phyloP scores from a whole-genome alignment of 2,329 filamentous ascomycete species.

The Microcyclospora pomicola region DNA sequence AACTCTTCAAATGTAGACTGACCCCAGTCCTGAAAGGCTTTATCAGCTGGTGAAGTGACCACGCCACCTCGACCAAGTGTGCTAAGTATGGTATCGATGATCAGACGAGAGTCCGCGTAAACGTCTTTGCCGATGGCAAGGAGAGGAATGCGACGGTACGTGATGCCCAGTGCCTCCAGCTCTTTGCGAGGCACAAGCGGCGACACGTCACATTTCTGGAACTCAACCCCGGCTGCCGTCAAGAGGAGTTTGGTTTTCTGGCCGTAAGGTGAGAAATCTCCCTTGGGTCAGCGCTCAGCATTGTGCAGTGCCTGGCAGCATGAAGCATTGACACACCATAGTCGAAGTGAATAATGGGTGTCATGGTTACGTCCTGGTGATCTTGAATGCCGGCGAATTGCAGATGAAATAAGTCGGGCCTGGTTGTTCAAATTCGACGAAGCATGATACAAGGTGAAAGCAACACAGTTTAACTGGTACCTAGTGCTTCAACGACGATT shows the following conservation, averaged over 20 bases:
- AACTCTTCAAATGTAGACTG: constrained; percentile 12
- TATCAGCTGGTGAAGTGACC: constrained; percentile 13
- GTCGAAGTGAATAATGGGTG: constrained; percentile 16
- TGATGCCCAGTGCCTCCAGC: constrained; percentile 18
- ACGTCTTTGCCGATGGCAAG: constrained; percentile 20
- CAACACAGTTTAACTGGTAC: too few species aligned
- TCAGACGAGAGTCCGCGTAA: constrained; percentile 16
- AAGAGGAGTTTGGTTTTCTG: constrained; percentile 18
- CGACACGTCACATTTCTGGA: constrained; percentile 15
- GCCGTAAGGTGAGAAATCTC: constrained; percentile 17
- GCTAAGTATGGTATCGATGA: constrained; percentile 11
- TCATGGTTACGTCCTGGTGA: not conserved
- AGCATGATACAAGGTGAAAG: too few species aligned
- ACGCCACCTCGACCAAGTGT: constrained; percentile 7
- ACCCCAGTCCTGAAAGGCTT: constrained; percentile 17
- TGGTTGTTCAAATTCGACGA: too few species aligned
- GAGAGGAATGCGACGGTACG: constrained; percentile 20
- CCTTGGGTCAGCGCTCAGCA: not conserved
- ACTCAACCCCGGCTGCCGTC: constrained; percentile 11
- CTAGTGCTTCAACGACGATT: too few species aligned
- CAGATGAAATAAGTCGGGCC: too few species aligned
- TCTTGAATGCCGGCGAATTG: too few species aligned
- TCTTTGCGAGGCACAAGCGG: constrained; percentile 16
- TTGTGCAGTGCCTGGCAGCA: not conserved
- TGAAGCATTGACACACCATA: constrained; percentile 9